These are phyloP conservation scores for Globisporangium barbulae DNA, from an alignment of 352 stramenopile genomes.

Conservation along the genomic window DNA sequence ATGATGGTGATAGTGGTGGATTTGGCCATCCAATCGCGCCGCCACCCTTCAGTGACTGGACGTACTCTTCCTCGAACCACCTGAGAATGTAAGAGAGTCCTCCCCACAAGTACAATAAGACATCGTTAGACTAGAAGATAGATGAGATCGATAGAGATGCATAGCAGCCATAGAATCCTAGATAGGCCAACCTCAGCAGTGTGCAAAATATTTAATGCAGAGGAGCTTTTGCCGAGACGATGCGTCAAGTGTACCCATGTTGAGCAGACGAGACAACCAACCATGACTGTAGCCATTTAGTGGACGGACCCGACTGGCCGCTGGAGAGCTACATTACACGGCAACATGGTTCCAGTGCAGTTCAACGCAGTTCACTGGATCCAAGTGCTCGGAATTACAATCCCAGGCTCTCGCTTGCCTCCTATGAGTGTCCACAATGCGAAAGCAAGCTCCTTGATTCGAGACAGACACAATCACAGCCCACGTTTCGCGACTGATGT, in stretches of 20 bases:
- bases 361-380: background rate
- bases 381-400: background rate
- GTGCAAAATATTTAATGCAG: background rate
- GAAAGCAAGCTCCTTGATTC: background rate
- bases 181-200: background rate
- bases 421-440: background rate
- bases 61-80: slow-evolving; percentile 17
- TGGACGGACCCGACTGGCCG: too few relatives aligned
- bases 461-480: background rate
- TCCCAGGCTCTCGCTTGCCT: background rate
- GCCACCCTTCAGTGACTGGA: slow-evolving; percentile 17
- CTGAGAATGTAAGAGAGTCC: slow-evolving; percentile 6
- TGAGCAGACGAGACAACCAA: background rate
- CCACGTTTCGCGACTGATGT: background rate
- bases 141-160: too few relatives aligned
- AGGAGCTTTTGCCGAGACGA: background rate
- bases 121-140: background rate
- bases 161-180: background rate
- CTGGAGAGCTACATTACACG: background rate
- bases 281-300: background rate
- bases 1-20: slow-evolving; percentile 2
- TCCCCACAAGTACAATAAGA: background rate
- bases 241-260: background rate
- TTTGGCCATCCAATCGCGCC: background rate
- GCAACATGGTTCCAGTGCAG: background rate